These are phyloP conservation scores for Nakazawaea anatomiae DNA, from an alignment of 805 yeast genomes.

Conservation along the genomic window DNA sequence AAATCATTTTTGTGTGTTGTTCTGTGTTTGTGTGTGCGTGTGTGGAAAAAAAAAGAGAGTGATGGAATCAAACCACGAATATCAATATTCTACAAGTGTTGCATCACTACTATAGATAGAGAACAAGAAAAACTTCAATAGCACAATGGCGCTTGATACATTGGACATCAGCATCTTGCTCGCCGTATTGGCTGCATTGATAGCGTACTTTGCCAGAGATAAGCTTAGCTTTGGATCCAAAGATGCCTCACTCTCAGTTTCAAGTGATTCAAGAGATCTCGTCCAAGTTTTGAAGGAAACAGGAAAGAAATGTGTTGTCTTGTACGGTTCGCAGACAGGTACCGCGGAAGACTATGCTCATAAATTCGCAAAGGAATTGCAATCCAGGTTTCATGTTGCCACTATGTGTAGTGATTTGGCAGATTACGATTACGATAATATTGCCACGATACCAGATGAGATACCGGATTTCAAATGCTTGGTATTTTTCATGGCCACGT, in stretches of 20 bases:
- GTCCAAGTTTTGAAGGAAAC: constrained; percentile 50
- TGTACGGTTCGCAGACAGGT: constrained; percentile 96
- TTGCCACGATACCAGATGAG: constrained; percentile 57
- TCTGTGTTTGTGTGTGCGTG: neutral
- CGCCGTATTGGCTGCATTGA: constrained; percentile 58
- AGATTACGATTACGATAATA: constrained; percentile 76
- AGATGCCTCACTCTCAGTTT: constrained; percentile 25
- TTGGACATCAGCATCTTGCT: constrained; percentile 65
- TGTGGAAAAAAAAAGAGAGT: neutral
- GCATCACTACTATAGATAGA: neutral
- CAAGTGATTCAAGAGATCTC: constrained; percentile 48
- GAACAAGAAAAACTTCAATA: neutral
- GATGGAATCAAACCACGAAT: neutral
- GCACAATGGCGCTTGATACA: constrained; percentile 56
- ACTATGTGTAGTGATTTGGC: constrained; percentile 86
- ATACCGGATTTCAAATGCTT: constrained; percentile 37
- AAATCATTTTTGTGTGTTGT: neutral
- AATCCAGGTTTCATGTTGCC: constrained; percentile 71
- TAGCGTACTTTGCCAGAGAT: constrained; percentile 65
- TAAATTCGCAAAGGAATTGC: constrained; percentile 84
- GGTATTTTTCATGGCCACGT: constrained; percentile 78
- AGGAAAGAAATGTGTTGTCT: constrained; percentile 70
- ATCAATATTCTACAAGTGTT: no score
- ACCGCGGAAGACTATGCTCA: constrained; percentile 97
- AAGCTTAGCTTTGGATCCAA: constrained; percentile 33